Evolutionary conservation across 1,139 yeast species (phyloP).

Genomic region (Kodamaea arcana): DNA sequence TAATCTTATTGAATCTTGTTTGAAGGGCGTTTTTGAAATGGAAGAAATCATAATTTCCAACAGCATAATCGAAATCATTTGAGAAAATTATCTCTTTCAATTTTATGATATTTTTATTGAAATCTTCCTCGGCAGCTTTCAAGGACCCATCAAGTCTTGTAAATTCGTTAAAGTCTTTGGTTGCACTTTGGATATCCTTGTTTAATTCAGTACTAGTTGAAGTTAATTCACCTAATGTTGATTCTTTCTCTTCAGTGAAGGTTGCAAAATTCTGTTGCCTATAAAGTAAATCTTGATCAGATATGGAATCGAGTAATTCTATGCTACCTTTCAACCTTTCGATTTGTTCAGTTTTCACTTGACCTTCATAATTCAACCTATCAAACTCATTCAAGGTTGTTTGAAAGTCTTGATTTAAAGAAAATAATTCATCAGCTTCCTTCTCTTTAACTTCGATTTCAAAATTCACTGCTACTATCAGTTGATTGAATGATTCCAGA

Average conservation of each 20-base stretch:
- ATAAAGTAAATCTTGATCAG: slow-evolving; percentile 47
- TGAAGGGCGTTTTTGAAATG: slow-evolving; percentile 4
- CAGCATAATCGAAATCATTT: slow-evolving; percentile 3
- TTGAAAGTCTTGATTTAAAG: slow-evolving; percentile 80
- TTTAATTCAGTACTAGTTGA: slow-evolving; percentile 13
- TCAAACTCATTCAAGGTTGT: slow-evolving; percentile 62
- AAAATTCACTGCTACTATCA: slow-evolving; percentile 44
- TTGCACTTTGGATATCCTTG: slow-evolving; percentile 12
- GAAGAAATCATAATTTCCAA: slow-evolving; percentile 4
- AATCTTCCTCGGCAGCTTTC: slow-evolving; percentile 41
- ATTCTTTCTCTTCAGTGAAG: slow-evolving; percentile 14
- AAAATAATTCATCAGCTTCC: slow-evolving; percentile 63
- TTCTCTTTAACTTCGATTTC: slow-evolving; percentile 51
- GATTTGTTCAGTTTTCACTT: slow-evolving; percentile 45
- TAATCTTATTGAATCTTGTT: slow-evolving; percentile 2
- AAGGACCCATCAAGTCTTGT: slow-evolving; percentile 63
- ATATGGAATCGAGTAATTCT: slow-evolving; percentile 38
- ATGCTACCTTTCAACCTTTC: slow-evolving; percentile 44
- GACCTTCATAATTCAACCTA: slow-evolving; percentile 47
- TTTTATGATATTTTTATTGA: slow-evolving; percentile 21
- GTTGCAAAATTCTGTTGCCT: slow-evolving; percentile 53
- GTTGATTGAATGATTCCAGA: slow-evolving; percentile 43
- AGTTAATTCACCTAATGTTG: slow-evolving; percentile 31
- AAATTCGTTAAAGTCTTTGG: slow-evolving; percentile 36
- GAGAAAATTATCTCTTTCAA: slow-evolving; percentile 12